Evolutionary conservation across 75 land plant species (phyloP).

Genomic region (Picea glauca): DNA sequence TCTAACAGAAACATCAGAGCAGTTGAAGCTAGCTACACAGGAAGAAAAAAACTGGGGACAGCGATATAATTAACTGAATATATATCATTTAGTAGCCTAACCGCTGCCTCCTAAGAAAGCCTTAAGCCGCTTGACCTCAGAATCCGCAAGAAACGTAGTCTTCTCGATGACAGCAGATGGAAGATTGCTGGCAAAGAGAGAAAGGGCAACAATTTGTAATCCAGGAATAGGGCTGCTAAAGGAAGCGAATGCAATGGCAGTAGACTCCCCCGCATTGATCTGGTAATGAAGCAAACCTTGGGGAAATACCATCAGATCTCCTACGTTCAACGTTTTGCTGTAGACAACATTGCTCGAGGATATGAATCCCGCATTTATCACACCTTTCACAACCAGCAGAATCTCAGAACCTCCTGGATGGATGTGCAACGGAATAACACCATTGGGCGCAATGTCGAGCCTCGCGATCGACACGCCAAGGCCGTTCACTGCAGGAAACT

Average conservation of each 20-base stretch:
- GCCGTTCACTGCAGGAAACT: conserved; percentile 77
- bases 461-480: conserved; percentile 61
- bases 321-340: conserved; percentile 34
- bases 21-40: no score
- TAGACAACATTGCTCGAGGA: conserved; percentile 34
- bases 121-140: conserved; percentile 44
- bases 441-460: conserved; percentile 52
- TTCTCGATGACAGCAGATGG: conserved; percentile 28
- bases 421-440: conserved; percentile 74
- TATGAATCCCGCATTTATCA: conserved; percentile 59
- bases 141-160: conserved; percentile 35
- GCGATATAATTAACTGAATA: no score
- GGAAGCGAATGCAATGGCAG: conserved; percentile 34
- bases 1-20: no score
- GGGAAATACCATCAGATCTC: conserved; percentile 78
- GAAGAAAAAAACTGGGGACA: no score
- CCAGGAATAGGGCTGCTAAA: conserved; percentile 57
- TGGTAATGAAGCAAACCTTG: conserved; percentile 67
- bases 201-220: conserved; percentile 41
- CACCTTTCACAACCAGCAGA: conserved; percentile 56
- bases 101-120: conserved; percentile 42
- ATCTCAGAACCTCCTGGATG: conserved; percentile 72
- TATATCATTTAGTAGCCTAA: neutral
- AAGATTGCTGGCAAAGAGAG: conserved; percentile 42
- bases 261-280: conserved; percentile 26